Conservation (phyloP, 1,139 yeast genomes). For the Candida pseudocylindracea region DNA sequence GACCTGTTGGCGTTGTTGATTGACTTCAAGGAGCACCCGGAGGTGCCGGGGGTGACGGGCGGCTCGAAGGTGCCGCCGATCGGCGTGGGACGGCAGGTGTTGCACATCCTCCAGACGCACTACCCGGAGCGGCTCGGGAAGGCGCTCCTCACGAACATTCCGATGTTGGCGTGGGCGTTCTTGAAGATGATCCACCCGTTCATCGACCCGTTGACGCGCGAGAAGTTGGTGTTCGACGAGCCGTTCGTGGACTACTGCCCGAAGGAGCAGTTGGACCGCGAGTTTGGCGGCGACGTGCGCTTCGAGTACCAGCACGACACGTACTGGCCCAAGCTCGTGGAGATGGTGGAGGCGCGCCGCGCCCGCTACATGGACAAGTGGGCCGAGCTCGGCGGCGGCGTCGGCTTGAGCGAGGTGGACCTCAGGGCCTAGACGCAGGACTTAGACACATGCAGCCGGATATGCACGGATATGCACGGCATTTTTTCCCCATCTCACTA, state of each 20-base stretch:
- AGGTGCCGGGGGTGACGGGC: slow-evolving; percentile 22
- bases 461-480: too few species aligned
- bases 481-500: too few species aligned
- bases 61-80: slow-evolving; percentile 65
- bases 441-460: too few species aligned
- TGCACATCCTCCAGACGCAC: slow-evolving; percentile 78
- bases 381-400: slow-evolving; percentile 35
- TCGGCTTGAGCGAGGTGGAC: slow-evolving; percentile 73
- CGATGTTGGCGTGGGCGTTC: slow-evolving; percentile 83
- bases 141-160: slow-evolving; percentile 78
- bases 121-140: slow-evolving; percentile 90
- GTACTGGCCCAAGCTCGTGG: slow-evolving; percentile 59
- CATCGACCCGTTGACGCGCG: slow-evolving; percentile 85
- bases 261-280: slow-evolving; percentile 53
- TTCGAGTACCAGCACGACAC: slow-evolving; percentile 60
- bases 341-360: slow-evolving; percentile 33
- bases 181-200: slow-evolving; percentile 80
- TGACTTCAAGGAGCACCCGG: slow-evolving; percentile 43
- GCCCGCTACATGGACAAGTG: slow-evolving; percentile 37
- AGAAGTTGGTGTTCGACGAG: slow-evolving; percentile 75
- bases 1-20: slow-evolving; percentile 76
- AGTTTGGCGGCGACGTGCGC: slow-evolving; percentile 66
- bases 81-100: slow-evolving; percentile 38
- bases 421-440: slow-evolving; percentile 31
- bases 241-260: slow-evolving; percentile 76